Evolutionary conservation across 768 basidiomycete genomes (phyloP).

Genomic region (Ramaria sp.): DNA sequence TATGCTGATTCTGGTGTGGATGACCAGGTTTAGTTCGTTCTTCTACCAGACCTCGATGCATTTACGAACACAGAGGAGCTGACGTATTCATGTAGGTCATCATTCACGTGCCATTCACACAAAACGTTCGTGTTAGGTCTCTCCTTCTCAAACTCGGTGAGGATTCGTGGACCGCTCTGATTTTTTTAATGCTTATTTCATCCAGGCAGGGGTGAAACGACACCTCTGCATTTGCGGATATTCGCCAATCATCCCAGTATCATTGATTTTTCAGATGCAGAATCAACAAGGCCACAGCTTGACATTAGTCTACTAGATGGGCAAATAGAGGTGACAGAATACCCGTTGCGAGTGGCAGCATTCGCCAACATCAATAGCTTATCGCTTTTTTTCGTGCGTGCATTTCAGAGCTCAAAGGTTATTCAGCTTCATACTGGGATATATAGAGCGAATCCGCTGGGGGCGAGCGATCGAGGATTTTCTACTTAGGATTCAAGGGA

Average conservation of each 20-base stretch:
- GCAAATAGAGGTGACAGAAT: slow-evolving; percentile 58
- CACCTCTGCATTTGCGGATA: slow-evolving; percentile 65
- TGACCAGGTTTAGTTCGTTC: slow-evolving; percentile 52
- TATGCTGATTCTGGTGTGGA: slow-evolving; percentile 76
- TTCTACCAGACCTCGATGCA: background rate
- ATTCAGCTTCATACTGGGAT: background rate
- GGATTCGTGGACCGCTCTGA: slow-evolving; percentile 7
- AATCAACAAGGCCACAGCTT: slow-evolving; percentile 57
- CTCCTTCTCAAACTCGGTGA: slow-evolving; percentile 68
- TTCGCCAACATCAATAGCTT: slow-evolving; percentile 66
- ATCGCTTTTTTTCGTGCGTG: slow-evolving; percentile 71
- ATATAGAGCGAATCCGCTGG: slow-evolving; percentile 56
- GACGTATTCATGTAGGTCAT: slow-evolving; percentile 43
- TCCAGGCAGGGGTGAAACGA: slow-evolving; percentile 64
- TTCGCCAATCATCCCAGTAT: slow-evolving; percentile 68
- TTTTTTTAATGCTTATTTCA: background rate
- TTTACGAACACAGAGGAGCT: slow-evolving; percentile 3
- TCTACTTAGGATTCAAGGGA: slow-evolving; percentile 79
- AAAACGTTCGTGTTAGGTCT: slow-evolving; percentile 68
- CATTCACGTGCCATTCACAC: slow-evolving; percentile 70
- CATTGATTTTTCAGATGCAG: slow-evolving; percentile 68
- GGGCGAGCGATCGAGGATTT: slow-evolving; percentile 54
- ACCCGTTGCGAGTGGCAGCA: slow-evolving; percentile 65
- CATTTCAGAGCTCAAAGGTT: background rate
- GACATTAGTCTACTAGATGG: slow-evolving; percentile 64